Conservation (phyloP, 2,329 filamentous ascomycete species). For the Phaeosphaeria sp. region DNA sequence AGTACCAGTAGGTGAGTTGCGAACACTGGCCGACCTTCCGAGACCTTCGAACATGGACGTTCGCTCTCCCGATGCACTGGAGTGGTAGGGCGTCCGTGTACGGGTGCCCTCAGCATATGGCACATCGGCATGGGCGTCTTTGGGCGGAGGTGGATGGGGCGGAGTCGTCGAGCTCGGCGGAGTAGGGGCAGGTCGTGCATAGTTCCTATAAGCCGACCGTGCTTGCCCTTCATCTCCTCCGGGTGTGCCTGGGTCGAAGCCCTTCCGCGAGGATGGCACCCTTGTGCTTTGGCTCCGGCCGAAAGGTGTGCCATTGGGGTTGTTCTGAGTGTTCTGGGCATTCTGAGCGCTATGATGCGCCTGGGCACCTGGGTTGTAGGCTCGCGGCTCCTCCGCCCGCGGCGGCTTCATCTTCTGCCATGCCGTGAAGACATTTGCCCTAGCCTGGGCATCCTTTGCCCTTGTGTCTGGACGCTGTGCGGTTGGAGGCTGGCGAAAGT, state of each 20-base stretch:
- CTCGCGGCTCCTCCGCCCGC: constrained; percentile 35
- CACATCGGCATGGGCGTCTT: constrained; percentile 31
- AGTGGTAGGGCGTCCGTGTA: constrained; percentile 60
- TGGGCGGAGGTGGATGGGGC: constrained; percentile 14
- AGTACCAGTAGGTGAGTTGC: constrained; percentile 52
- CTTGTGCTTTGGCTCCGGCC: constrained; percentile 48
- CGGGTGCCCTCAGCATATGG: constrained; percentile 56
- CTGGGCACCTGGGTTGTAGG: constrained; percentile 23
- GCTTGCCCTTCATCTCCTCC: constrained; percentile 67
- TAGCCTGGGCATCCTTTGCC: constrained; percentile 46
- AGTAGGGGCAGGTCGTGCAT: constrained; percentile 42
- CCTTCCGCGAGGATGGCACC: constrained; percentile 60
- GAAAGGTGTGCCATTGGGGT: constrained; percentile 47
- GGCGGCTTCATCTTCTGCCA: constrained; percentile 58
- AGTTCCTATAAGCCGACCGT: constrained; percentile 56
- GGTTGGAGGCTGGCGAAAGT: constrained; percentile 49
- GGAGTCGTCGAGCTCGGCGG: constrained; percentile 29
- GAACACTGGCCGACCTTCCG: constrained; percentile 60
- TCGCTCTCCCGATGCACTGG: constrained; percentile 61
- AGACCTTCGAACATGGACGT: constrained; percentile 62
- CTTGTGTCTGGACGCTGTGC: constrained; percentile 39
- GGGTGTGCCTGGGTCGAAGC: constrained; percentile 64
- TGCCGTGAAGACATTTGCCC: constrained; percentile 54
- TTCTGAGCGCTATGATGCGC: constrained; percentile 9
- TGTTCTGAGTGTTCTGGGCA: constrained; percentile 22